Evolutionary conservation across 164 flowering plant genomes (phyloP), one percentile per base, ranked within the genome.

Genomic region (Magnolia changhungtana): DNA sequence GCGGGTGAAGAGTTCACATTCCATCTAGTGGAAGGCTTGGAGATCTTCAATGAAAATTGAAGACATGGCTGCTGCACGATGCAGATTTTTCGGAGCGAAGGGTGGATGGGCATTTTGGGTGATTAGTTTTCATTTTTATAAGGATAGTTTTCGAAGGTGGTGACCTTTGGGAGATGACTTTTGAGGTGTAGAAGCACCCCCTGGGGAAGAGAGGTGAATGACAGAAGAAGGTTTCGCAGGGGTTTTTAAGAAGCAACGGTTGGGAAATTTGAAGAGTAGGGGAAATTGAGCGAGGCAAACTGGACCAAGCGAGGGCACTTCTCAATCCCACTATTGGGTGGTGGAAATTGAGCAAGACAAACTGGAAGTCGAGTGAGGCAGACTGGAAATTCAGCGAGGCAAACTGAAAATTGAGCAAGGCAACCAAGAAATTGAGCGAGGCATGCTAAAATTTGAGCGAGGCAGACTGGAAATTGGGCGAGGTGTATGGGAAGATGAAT

Each of bases 21-120:
- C 76, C 61, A 64, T 45, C 2, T 21, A 6, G 69, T 74, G 69
- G 76, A 74, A 74, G 1, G 76, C 19, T 4, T n/a, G n/a, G 59
- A 74, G 76, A 9, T 18, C 58, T 18, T 45, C 51, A 0, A 13
- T 49, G 29, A 69, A 58, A 8, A 73, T 29, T 14, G 24, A 29
- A n/a, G 49, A n/a, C 66, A 61, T 31, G 51, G 18, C 1, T 8
- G n/a, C 13, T 59, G 66, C 4, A 51, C 3, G 1, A 20, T 67
- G 49, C 0, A 7, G 49, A 1, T 24, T 27, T 67, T 16, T 10
- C 2, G 0, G 11, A 27, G 50, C 18, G 37, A 14, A 31, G 8
- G 29, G n/a, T 14, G 10, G 29, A 31, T 13, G 8, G 50, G n/a
- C 13, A 67, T 31, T 16, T 19, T 8, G 67, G 1, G 29, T 64